Conservation (phyloP, 495 filamentous ascomycete species). For the Pseudevernia furfuracea region DNA sequence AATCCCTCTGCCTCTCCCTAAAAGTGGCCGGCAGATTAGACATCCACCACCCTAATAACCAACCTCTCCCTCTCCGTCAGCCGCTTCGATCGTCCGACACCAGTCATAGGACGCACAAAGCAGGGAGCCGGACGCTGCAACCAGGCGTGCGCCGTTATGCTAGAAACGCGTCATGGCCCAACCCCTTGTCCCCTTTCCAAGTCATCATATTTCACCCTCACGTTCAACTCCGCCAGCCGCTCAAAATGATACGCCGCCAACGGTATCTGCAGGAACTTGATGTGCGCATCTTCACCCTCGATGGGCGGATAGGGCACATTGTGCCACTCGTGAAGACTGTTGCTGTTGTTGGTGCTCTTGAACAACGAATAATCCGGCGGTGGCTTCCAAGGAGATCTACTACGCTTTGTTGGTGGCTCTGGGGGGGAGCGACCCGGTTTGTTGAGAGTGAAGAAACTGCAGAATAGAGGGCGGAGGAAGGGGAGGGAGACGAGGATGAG, state of each 20-base stretch:
- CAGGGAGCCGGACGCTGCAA: too few species aligned
- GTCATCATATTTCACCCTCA: neutral
- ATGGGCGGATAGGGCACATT: neutral
- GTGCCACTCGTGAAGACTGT: neutral
- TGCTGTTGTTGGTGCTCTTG: neutral
- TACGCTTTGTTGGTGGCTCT: neutral
- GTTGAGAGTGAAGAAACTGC: neutral
- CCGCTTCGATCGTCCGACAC: too few species aligned
- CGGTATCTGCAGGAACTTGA: neutral
- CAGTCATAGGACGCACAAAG: too few species aligned
- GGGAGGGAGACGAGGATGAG: conserved; percentile 14
- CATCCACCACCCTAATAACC: too few species aligned
- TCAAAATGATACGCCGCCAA: neutral
- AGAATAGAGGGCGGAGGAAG: conserved; percentile 12
- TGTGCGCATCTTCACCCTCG: neutral
- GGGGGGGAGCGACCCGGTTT: neutral
- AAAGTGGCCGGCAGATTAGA: too few species aligned
- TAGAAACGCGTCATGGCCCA: neutral
- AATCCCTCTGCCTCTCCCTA: too few species aligned
- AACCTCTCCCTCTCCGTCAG: too few species aligned
- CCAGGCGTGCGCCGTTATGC: too few species aligned
- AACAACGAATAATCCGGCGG: neutral
- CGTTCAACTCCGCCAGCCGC: neutral
- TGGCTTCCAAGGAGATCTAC: neutral
- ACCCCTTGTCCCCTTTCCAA: neutral